A percentile compares a stretch with the other conserved stretches of the same genome.
phyloP scores from a whole-genome alignment of 257 asterid genomes.

The Leonotis leonurus region DNA sequence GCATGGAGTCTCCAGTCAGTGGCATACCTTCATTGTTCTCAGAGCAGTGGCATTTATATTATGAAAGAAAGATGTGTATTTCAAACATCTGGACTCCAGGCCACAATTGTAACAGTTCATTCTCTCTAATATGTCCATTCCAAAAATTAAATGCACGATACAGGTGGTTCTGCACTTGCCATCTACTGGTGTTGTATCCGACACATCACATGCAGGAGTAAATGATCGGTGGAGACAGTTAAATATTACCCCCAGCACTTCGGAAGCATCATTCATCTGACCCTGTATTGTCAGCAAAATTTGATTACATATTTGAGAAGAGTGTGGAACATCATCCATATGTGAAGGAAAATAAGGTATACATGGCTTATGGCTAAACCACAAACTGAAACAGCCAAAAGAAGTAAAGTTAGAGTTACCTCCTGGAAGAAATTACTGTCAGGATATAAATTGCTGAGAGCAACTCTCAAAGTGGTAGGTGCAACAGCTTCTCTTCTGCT shows the following conservation, averaged over 20 bases:
- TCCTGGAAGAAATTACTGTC: slow-evolving; percentile 86
- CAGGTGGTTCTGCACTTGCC: slow-evolving; percentile 52
- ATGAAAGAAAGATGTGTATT: slow-evolving; percentile 85
- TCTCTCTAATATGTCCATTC: slow-evolving; percentile 84
- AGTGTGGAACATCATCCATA: neutral
- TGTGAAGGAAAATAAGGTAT: neutral
- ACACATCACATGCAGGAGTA: slow-evolving; percentile 35
- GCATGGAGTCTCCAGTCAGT: neutral
- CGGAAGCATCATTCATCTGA: slow-evolving; percentile 99
- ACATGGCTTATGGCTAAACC: neutral
- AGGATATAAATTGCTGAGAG: slow-evolving; percentile 87
- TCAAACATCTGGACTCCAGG: slow-evolving; percentile 79
- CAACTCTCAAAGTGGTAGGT: slow-evolving; percentile 83
- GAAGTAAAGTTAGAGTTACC: slow-evolving; percentile 36
- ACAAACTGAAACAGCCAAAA: slow-evolving; percentile 5
- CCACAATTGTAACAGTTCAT: slow-evolving; percentile 84
- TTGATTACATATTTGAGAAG: neutral
- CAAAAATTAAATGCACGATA: slow-evolving; percentile 78
- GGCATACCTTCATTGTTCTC: slow-evolving; percentile 79
- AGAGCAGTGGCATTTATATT: slow-evolving; percentile 92
- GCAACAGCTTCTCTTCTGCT: slow-evolving; percentile 68
- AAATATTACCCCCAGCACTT: slow-evolving; percentile 83
- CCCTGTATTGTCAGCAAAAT: slow-evolving; percentile 49
- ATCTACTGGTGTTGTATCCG: slow-evolving; percentile 54
- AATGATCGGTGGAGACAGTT: slow-evolving; percentile 82